Conservation (phyloP, 306 rosid genomes). For the Vigna nakashimae region DNA sequence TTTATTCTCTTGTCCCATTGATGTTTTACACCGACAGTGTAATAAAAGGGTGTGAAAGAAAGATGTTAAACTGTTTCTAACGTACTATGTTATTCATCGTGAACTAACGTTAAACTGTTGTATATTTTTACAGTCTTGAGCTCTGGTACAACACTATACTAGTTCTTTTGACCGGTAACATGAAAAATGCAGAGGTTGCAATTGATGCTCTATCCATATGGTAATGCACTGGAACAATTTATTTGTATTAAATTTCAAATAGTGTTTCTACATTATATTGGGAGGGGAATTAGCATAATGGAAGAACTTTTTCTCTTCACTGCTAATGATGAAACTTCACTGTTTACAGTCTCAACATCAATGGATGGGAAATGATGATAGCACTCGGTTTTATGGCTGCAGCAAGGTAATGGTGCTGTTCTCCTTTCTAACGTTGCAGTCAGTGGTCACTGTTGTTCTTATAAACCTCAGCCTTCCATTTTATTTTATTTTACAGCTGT, state of each 20-base stretch:
- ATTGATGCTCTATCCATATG: constrained; percentile 67
- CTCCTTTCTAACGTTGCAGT: background rate
- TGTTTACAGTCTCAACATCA: constrained; percentile 59
- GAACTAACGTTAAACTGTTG: background rate
- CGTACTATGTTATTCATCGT: background rate
- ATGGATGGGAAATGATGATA: constrained; percentile 72
- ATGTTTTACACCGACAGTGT: background rate
- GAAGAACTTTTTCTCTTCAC: background rate
- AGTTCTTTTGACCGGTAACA: constrained; percentile 58
- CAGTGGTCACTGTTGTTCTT: background rate
- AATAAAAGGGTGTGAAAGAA: background rate
- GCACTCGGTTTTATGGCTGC: constrained; percentile 61
- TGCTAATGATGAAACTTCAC: background rate
- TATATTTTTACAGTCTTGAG: constrained; percentile 51
- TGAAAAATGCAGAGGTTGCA: constrained; percentile 57
- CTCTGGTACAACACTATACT: constrained; percentile 62
- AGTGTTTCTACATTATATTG: constrained; percentile 9
- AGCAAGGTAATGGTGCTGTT: constrained; percentile 49
- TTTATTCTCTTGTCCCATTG: background rate
- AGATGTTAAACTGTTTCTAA: background rate
- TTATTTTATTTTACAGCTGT: background rate
- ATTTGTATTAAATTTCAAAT: background rate
- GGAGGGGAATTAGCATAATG: background rate
- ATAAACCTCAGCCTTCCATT: background rate
- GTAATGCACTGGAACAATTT: constrained; percentile 43